Evolutionary conservation across 192 early-diverging fungal genomes (phyloP), one percentile per base, ranked within the genome.

Genomic region (Allomyces macrogynus): DNA sequence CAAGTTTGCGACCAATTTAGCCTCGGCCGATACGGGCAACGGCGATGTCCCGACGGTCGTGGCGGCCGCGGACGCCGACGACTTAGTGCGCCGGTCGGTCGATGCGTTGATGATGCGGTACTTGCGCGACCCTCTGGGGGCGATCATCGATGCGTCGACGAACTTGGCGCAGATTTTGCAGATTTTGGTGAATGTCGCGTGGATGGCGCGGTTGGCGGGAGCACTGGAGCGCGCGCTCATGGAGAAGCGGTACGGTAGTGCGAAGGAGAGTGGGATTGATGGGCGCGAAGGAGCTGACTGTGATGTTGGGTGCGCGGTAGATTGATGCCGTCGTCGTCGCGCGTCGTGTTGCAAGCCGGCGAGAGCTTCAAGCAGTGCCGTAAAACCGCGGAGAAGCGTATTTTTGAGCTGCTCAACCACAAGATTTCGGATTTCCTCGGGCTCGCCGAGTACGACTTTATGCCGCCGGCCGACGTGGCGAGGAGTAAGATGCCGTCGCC

Each of bases 401-500:
- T 92, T 49, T 86, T 85, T 60, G 81, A 86, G 60, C 69, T 92
- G 1, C 81, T 93, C 27, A 84, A 91, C 66, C 75, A 77, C 62
- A 93, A 90, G 65, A 79, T 89, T 66, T 89, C 91, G 66, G 81
- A 84, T 27, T 89, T 89, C 64, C 71, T 93, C 25, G 86, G 91
- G 54, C 63, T 89, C 12, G 85, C 85, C 12, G 87, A 88, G 68
- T 93, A 92, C 69, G 87, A 92, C 40, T 92, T 57, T 5, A 57
- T 57, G 49, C 49, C 49, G 49, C 12, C 49, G 4, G 49, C 49
- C 49, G 49, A 14, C 49, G 16, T 20, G 16, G 49, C 49, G 2
- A 40, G 32, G 32, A 57, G 20, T n/a, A 57, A 57, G 49, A 57
- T 57, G 49, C 49, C 49, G 49, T 57, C 49, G 20, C 49, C 49